These are phyloP conservation scores for Psilocybe mexicana DNA, from an alignment of 1,284 basidiomycete genomes.

Conservation along the genomic window DNA sequence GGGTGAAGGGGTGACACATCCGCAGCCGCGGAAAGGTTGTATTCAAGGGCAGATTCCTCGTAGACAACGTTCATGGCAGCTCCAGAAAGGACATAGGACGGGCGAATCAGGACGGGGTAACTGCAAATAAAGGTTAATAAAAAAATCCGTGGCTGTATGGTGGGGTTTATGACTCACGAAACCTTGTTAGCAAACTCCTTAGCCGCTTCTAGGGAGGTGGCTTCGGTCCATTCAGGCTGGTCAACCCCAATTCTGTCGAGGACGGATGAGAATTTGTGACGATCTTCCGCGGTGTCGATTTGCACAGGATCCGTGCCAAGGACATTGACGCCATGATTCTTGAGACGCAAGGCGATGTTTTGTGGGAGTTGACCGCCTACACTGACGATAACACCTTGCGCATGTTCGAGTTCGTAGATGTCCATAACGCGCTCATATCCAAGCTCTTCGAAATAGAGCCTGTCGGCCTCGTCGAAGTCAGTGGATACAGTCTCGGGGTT, in stretches of 20 bases:
- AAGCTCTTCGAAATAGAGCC: slow-evolving; percentile 98
- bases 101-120: slow-evolving; percentile 94
- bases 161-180: slow-evolving; percentile 45
- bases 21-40: slow-evolving; percentile 93
- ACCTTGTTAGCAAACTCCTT: slow-evolving; percentile 91
- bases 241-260: slow-evolving; percentile 95
- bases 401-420: slow-evolving; percentile 96
- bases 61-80: slow-evolving; percentile 99
- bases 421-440: slow-evolving; percentile 99
- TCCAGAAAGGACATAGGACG: slow-evolving; percentile 97
- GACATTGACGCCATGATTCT: slow-evolving; percentile 89
- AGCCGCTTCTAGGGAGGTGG: slow-evolving; percentile 85
- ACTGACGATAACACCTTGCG: slow-evolving; percentile 93
- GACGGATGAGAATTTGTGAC: slow-evolving; percentile 98
- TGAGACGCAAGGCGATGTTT: slow-evolving; percentile 96
- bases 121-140: slow-evolving; percentile 37
- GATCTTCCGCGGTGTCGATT: slow-evolving; percentile 98
- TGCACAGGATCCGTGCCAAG: slow-evolving; percentile 94
- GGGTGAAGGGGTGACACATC: slow-evolving; percentile 96
- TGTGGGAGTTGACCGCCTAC: slow-evolving; percentile 98
- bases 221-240: slow-evolving; percentile 96
- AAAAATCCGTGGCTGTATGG: background rate
- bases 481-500: slow-evolving; percentile 99
- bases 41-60: slow-evolving; percentile 86
- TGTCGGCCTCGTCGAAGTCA: slow-evolving; percentile 98